Evolutionary conservation across 768 basidiomycete species (phyloP), one percentile per base, ranked within the genome.

Genomic region (Pleurotus cornucopiae): DNA sequence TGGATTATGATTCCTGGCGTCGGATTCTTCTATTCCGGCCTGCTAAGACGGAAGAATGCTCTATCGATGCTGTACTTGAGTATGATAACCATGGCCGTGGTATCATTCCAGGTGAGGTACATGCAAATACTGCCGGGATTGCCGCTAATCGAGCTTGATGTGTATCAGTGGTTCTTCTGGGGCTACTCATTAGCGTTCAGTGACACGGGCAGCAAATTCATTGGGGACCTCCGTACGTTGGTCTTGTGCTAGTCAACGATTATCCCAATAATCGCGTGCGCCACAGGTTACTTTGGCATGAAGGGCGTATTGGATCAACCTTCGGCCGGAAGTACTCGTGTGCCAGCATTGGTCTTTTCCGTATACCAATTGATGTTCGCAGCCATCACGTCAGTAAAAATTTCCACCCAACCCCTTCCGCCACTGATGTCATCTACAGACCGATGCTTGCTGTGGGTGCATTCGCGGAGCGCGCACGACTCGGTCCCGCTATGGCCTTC

Each of bases 281-380:
- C 30, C 5, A 44, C 13, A 91, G 89, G 76, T 59, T 86, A 97
- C 70, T 97, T 98, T 62, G 91, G 80, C 21, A 79, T 98, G 61
- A 88, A 82, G 62, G 78, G 80, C 54, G 94, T 97, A 39, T 79
- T 91, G 25, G 82, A 78, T 4, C 75, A 86, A 59, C 89, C 88
- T 0, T 93, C 89, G 4, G 80, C 83, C 58, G 94, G 90, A 11
- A 85, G 83, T 60, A 18, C 76, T 1, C 82, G 83, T 23, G 80
- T 95, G 44, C 92, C 93, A 0, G 72, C 84, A 3, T 72, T 94
- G 49, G 78, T 85, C 0, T 94, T 91, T 71, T 88, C 84, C 65
- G 77, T 94, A 58, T 95, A 91, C 73, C 93, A 95, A 69, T 78
- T 84, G 58, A 91, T 93, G 89, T 94, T 95, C 72, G 92, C 94